These are phyloP conservation scores for Arthrobotrys entomopaga DNA, from an alignment of 2,329 filamentous ascomycete species.

Conservation along the genomic window DNA sequence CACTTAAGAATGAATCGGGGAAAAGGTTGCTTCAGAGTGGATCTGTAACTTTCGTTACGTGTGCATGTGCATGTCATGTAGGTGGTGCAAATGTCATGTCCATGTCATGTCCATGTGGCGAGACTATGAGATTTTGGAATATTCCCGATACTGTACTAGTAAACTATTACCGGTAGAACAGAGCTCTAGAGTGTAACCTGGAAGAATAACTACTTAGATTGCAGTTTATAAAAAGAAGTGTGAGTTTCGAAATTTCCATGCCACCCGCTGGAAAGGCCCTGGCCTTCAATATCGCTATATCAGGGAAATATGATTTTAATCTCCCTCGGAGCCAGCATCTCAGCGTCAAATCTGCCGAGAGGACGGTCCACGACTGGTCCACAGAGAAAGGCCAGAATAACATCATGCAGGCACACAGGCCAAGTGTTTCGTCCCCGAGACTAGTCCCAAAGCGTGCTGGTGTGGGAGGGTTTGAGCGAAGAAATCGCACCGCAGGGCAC, in stretches of 20 bases:
- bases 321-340: conserved; percentile 13
- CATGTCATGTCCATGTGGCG: no score
- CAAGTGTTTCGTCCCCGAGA: not conserved
- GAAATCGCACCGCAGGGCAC: conserved; percentile 19
- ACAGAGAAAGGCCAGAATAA: not conserved
- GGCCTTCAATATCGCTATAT: not conserved
- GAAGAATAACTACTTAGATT: no score
- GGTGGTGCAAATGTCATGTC: no score
- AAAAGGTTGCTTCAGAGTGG: conserved; percentile 3
- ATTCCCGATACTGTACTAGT: no score
- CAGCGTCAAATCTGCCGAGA: conserved; percentile 48
- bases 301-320: conserved; percentile 5
- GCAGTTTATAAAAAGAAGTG: not conserved
- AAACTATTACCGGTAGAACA: no score
- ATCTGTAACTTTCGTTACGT: not conserved
- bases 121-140: no score
- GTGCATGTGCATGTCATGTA: no score
- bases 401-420: conserved; percentile 37
- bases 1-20: conserved; percentile 10
- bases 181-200: no score
- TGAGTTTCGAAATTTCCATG: not conserved
- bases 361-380: conserved; percentile 25
- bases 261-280: conserved; percentile 13
- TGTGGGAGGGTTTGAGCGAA: not conserved
- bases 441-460: no score